Base-by-base conservation (phyloP, 164 flowering plant genomes). In the Stephania yunnanensis region DNA sequence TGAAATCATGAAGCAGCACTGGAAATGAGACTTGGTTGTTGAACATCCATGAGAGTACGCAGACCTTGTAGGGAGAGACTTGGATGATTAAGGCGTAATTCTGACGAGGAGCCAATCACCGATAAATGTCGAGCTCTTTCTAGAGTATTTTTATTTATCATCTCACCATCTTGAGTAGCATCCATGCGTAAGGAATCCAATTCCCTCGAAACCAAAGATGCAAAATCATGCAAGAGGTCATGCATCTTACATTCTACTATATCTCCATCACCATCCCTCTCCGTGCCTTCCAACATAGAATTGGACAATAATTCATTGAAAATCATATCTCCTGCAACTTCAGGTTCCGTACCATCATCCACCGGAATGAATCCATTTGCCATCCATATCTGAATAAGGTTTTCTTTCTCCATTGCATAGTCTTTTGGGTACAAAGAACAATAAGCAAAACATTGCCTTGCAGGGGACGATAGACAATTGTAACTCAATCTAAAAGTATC, bases 361-460 rank as follows among this genome's bases (percentile, higher is more conserved):
- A 58, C 6, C 12, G 53, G 71, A 74, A 80, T 12, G 42, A 80
- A 53, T n/a, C 75, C 82, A 10, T 77, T 48, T 25, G 77, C 79
- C 48, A 74, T 74, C 77, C 77, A 74, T 13, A 74, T 17, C 3
- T 9, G 71, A 52, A 74, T 42, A 20, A 74, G 15, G 6, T 30
- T 46, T 13, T 52, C 50, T 20, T 68, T 74, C 1, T 50, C 9
- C 5, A 74, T 15, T 36, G 1, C 29, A 68, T 53, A 20, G 3
- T 68, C 67, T 68, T 68, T 74, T 0, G 77, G 77, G 42, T 50
- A 74, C 5, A 74, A 9, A 1, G 77, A 68, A 46, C 66, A 74
- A 52, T 50, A 74, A n/a, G 31, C 65, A 65, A 65, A 74, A 17
- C 76, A 74, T 17, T 46, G 76, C 61, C 12, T 66, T 20, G 67